Evolutionary conservation across 768 basidiomycete genomes (phyloP).

Genomic region (Candolleomyces aberdarensis): DNA sequence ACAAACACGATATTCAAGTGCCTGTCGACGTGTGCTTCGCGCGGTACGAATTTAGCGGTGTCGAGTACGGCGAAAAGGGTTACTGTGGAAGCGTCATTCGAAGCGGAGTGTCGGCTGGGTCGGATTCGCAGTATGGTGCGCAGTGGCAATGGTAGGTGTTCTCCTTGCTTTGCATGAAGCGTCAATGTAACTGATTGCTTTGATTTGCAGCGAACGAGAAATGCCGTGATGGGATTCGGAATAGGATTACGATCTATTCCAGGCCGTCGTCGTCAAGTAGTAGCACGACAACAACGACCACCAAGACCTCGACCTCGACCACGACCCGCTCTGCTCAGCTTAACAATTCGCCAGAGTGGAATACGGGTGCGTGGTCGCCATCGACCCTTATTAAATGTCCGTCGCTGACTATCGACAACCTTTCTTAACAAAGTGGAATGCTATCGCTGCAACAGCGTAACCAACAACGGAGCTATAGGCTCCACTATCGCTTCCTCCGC

Average conservation of each 20-base stretch:
- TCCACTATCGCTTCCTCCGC: slow-evolving; percentile 8
- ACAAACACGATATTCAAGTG: slow-evolving; percentile 15
- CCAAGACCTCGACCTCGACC: too few relatives aligned
- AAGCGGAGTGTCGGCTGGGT: slow-evolving; percentile 15
- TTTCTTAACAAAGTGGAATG: slow-evolving; percentile 10
- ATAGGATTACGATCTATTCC: slow-evolving; percentile 11
- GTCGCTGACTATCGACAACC: background rate
- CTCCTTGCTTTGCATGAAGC: background rate
- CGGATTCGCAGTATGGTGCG: slow-evolving; percentile 28
- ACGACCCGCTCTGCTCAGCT: slow-evolving; percentile 16
- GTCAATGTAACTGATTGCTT: background rate
- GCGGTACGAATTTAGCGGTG: slow-evolving; percentile 26
- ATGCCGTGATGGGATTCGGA: background rate
- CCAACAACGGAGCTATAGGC: slow-evolving; percentile 24
- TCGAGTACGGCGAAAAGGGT: slow-evolving; percentile 32
- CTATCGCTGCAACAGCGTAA: slow-evolving; percentile 22
- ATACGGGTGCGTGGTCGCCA: slow-evolving; percentile 10
- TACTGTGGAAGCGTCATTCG: slow-evolving; percentile 26
- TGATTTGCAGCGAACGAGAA: background rate
- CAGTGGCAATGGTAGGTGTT: slow-evolving; percentile 24
- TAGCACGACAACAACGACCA: too few relatives aligned
- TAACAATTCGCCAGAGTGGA: slow-evolving; percentile 25
- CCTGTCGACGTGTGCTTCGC: slow-evolving; percentile 20
- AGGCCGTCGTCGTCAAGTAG: background rate
- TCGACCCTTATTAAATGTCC: too few relatives aligned